These are phyloP conservation scores for Cupressus sempervirens DNA, from an alignment of 75 land plant species.

Conservation along the genomic window DNA sequence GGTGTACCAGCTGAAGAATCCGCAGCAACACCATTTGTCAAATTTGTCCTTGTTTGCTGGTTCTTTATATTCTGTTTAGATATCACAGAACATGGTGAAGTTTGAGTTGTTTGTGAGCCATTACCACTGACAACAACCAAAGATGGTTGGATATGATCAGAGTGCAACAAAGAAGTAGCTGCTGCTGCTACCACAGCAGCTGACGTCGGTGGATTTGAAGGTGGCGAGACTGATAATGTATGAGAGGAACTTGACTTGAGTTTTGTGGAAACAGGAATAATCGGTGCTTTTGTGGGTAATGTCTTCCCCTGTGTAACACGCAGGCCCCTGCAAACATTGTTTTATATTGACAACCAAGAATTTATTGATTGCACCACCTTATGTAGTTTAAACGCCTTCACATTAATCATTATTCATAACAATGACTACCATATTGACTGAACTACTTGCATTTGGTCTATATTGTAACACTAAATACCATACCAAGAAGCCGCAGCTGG, in stretches of 20 bases:
- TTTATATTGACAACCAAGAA: neutral
- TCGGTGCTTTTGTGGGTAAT: conserved; percentile 14
- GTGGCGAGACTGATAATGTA: conserved; percentile 10
- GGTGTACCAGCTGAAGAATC: neutral
- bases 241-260: neutral
- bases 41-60: neutral
- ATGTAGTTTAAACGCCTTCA: neutral
- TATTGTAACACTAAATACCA: neutral
- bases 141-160: neutral
- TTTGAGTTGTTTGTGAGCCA: neutral
- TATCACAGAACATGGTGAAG: neutral
- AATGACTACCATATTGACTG: neutral
- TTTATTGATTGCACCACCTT: neutral
- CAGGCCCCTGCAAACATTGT: conserved; percentile 35
- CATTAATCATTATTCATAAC: neutral
- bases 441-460: neutral
- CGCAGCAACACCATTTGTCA: neutral
- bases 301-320: conserved; percentile 27
- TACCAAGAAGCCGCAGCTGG: conserved; percentile 90
- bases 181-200: conserved; percentile 3
- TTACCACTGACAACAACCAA: neutral
- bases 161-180: conserved; percentile 1
- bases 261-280: neutral
- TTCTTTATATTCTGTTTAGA: neutral
- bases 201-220: neutral